Evolutionary conservation across 805 yeast genomes (phyloP), one percentile per base, ranked within the genome.

Genomic region (Hanseniaspora taiwanica): DNA sequence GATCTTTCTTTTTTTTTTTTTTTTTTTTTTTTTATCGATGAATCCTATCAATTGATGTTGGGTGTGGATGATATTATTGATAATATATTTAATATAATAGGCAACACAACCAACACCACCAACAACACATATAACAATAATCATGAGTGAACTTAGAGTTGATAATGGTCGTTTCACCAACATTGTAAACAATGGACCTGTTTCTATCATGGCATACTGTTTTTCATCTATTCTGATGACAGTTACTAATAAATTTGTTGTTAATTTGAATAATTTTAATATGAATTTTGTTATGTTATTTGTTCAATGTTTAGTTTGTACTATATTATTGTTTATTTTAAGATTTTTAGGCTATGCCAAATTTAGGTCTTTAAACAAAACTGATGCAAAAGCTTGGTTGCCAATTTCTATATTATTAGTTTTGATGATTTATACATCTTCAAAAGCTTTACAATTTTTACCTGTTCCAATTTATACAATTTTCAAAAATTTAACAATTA

Each of bases 401-500:
- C 97, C 97, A 42, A 86, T 91, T 54, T 87, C 96, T 2, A 64
- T 86, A 48, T 65, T 87, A 53, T 74, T 91, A 55, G 97, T 87
- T 35, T 66, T 76, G 36, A 91, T 89, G 97, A 87, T 87, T 59
- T 91, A 87, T 71, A 91, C 98, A 42, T 81, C 91, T 36, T 83
- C 96, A 42, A 91, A 87, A 71, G 96, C 97, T 42, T 70, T 91
- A 55, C 94, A 85, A 64, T 85, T 65, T 65, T 75, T 91, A 57
- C 69, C 89, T 39, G 87, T 91, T 44, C 98, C 98, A 40, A 94
- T 91, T 44, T 91, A 86, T 72, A 91, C 98, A 48, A 89, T 91
- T 53, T 91, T 91, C 80, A 91, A 91, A 73, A 91, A 91, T 66
- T 75, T 91, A 63, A 89, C 98, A 46, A 91, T 91, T 58, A 89